Evolutionary conservation across 2,329 filamentous ascomycete species (phyloP), one percentile per base, ranked within the genome.

Genomic region (Zarea fungicola): DNA sequence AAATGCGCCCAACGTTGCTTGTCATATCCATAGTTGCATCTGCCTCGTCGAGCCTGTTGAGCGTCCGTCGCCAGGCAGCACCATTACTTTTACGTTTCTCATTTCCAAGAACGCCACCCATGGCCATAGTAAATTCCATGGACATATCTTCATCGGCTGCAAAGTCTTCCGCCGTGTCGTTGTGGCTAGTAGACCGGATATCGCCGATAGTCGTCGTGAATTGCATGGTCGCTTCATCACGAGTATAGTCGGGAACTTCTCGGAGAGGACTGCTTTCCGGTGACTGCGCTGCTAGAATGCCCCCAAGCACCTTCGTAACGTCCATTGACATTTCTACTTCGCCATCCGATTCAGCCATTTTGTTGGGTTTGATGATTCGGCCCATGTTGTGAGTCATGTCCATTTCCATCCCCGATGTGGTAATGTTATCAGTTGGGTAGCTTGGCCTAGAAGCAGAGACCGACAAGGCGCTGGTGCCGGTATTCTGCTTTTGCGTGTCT

Each of bases 281-380:
- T n/a, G 48, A 50, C 16, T 40, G 42, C 11, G 70, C 74, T 5
- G 76, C 70, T 18, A 96, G 66, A 47, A 97, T 96, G 3, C 84
- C 80, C 8, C 92, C 92, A 46, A 95, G 74, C 8, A 82, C 88
- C 48, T 81, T 82, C 2, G 92, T 96, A 7, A 96, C 88, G 58
- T 97, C 92, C 92, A 97, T 96, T 19, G 89, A 93, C 75, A 95
- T 84, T 32, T 91, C 88, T 54, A 81, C 78, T 18, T 78, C 76
- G 21, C 76, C 70, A 3, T 62, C 57, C 10, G 37, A 32, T 14
- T 66, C 63, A 11, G 73, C 72, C 11, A 77, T 73, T 5, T 69
- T 62, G 21, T 73, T 60, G 44, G 73, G 21, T 53, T 62, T 65
- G 32, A 77, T 59, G 36, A 82, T 82, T n/a, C 75, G 71, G 4